A percentile compares a stretch with the other conserved stretches of the same genome.
phyloP scores from a whole-genome alignment of 306 rosid species.

The Cotoneaster glaucophyllus region DNA sequence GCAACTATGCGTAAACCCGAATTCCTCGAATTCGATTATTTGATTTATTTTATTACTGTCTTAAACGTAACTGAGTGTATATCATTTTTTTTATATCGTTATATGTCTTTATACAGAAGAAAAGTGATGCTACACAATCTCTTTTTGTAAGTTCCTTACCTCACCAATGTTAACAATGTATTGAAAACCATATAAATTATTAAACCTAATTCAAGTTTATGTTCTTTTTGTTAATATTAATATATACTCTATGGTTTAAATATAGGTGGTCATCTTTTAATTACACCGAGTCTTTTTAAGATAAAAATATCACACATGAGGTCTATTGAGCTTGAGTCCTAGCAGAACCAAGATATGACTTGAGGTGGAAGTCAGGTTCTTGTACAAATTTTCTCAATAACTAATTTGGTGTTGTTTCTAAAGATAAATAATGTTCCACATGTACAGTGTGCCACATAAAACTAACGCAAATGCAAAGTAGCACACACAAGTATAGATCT shows the following conservation, averaged over 20 bases:
- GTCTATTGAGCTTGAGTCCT: neutral
- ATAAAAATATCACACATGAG: no score
- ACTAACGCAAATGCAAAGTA: neutral
- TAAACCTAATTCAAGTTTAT: no score
- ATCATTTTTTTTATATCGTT: no score
- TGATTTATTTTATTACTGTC: fast-evolving
- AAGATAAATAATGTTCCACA: neutral
- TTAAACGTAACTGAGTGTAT: no score
- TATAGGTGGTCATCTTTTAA: no score
- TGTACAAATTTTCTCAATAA: neutral
- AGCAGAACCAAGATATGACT: neutral
- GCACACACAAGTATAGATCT: neutral
- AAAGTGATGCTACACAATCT: neutral
- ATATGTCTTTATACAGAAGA: no score
- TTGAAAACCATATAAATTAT: neutral
- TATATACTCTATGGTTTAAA: no score
- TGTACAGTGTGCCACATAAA: neutral
- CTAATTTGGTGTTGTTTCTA: neutral
- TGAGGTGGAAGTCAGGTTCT: neutral
- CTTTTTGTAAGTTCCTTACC: neutral
- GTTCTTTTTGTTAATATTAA: no score
- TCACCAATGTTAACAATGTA: neutral
- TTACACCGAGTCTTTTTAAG: no score
- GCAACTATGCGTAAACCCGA: neutral
- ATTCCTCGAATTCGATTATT: neutral